phyloP scores from a whole-genome alignment of 768 basidiomycete genomes.

The Suillus clintonianus region DNA sequence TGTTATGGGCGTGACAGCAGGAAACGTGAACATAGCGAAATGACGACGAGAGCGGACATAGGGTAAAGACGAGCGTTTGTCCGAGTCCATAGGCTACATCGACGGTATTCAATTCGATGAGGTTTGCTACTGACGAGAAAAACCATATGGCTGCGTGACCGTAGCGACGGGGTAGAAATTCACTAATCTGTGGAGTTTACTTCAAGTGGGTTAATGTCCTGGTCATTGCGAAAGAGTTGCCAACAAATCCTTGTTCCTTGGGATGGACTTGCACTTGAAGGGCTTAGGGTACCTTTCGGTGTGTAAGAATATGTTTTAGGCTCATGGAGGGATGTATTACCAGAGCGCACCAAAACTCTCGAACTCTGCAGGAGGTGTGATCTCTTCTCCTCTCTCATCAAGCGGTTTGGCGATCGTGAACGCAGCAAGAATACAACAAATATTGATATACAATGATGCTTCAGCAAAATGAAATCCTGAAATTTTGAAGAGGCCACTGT shows the following conservation, averaged over 20 bases:
- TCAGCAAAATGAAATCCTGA: conserved; percentile 29
- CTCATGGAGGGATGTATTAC: not conserved
- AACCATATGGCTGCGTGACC: too few relatives aligned
- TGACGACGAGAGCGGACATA: too few relatives aligned
- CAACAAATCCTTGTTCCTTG: not conserved
- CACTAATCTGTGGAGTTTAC: not conserved
- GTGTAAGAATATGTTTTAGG: not conserved
- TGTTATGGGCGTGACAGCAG: not conserved
- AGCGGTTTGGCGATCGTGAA: conserved; percentile 40
- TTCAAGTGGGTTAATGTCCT: not conserved
- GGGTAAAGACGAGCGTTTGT: too few relatives aligned
- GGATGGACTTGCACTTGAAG: not conserved
- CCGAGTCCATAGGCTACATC: too few relatives aligned
- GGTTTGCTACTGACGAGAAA: too few relatives aligned
- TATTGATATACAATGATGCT: conserved; percentile 36
- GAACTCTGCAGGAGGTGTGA: not conserved
- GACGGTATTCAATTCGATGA: too few relatives aligned
- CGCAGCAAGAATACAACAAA: conserved; percentile 37
- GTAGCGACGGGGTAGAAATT: too few relatives aligned
- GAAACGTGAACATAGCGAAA: not conserved
- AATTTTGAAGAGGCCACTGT: not conserved
- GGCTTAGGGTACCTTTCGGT: not conserved
- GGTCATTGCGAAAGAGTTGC: not conserved
- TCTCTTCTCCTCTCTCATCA: conserved; percentile 15
- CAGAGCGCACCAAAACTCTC: not conserved